phyloP scores from a whole-genome alignment of 2,329 filamentous ascomycete genomes.

The Onygenales sp. region DNA sequence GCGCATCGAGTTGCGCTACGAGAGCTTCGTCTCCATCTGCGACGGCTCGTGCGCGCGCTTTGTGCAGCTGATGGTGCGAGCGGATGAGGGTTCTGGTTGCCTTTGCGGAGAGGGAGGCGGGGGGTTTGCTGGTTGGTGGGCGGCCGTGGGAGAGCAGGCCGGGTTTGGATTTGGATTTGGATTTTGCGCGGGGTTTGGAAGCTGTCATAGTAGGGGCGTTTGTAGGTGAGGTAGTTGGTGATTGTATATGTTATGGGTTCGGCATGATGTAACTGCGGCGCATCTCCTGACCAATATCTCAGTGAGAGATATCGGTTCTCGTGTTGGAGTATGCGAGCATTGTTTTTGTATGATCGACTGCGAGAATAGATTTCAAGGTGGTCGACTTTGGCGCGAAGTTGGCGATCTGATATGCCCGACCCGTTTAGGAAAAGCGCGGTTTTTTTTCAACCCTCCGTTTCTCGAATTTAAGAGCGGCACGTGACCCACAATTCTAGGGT shows the following conservation, averaged over 20 bases:
- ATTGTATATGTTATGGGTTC: not conserved
- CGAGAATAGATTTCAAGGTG: too few species aligned
- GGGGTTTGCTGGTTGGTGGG: conserved; percentile 32
- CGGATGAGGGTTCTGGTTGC: conserved; percentile 50
- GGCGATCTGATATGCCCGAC: not conserved
- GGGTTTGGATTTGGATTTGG: conserved; percentile 26
- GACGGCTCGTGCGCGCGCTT: conserved; percentile 44
- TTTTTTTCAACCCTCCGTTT: not conserved
- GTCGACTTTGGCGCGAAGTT: not conserved
- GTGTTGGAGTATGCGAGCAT: too few species aligned
- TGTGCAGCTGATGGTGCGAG: conserved; percentile 51
- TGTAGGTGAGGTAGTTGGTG: not conserved
- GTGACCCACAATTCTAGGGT: conserved; percentile 13
- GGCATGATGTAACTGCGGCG: not conserved
- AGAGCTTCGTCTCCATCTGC: conserved; percentile 34
- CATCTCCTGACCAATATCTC: not conserved
- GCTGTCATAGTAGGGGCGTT: conserved; percentile 16
- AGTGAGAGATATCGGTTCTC: too few species aligned
- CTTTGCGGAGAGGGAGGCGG: conserved; percentile 43
- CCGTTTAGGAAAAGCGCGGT: conserved; percentile 6
- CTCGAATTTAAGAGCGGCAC: conserved; percentile 3
- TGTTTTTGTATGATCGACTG: too few species aligned
- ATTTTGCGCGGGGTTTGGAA: conserved; percentile 19
- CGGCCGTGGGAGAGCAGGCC: conserved; percentile 35
- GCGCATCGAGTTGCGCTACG: conserved; percentile 34